A percentile compares a stretch with the other conserved stretches of the same genome.
phyloP scores from a whole-genome alignment of 2,329 filamentous ascomycete species.

The Graphium sp. region DNA sequence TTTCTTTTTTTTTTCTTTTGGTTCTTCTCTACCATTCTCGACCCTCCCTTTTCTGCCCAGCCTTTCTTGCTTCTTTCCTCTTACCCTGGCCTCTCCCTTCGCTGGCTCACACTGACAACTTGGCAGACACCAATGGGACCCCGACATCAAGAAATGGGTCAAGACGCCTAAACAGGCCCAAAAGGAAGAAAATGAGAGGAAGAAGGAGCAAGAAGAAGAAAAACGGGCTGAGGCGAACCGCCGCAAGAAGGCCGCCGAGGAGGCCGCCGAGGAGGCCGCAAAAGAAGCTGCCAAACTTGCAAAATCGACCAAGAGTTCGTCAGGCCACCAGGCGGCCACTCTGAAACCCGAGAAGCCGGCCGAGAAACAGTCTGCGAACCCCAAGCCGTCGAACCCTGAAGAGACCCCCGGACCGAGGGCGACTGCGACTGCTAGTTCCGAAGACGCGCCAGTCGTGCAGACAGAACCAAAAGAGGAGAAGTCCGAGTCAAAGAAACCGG shows the following conservation, averaged over 20 bases:
- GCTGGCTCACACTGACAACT: no score
- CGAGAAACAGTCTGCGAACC: neutral
- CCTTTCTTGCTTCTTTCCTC: constrained; percentile 3
- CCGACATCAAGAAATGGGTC: constrained; percentile 41
- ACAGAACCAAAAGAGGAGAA: no score
- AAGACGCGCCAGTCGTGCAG: no score
- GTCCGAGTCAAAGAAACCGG: no score
- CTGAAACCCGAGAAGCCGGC: constrained; percentile 1
- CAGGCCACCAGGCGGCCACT: no score
- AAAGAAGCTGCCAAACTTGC: no score
- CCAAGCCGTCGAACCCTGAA: neutral
- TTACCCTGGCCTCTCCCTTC: neutral
- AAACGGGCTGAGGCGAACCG: no score
- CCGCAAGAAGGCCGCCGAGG: constrained; percentile 4
- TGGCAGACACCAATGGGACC: constrained; percentile 41
- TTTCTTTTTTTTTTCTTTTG: constrained; percentile 7
- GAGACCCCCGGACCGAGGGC: neutral
- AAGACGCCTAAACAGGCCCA: constrained; percentile 17
- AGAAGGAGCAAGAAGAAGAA: constrained; percentile 12
- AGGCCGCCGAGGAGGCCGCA: no score
- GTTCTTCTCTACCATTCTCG: neutral
- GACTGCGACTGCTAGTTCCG: no score
- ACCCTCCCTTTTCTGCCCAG: no score
- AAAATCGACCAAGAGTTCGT: no score
- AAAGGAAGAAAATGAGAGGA: constrained; percentile 10